Evolutionary conservation across 305 asterid genomes (phyloP).

Genomic region (Fraxinus velutina): DNA sequence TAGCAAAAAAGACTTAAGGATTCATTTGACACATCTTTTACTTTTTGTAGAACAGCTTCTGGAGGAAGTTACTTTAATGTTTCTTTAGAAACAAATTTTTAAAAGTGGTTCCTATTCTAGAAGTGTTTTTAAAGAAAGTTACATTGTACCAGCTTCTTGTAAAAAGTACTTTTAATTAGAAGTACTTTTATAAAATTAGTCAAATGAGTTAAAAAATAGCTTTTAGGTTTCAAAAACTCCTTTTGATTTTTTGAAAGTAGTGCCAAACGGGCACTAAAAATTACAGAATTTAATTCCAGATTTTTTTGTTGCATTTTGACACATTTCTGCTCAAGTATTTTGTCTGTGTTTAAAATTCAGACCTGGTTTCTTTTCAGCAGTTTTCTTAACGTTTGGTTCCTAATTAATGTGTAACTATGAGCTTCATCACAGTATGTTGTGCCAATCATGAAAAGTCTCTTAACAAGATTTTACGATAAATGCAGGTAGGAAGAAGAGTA

Average conservation of each 20-base stretch:
- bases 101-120: not conserved
- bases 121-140: not conserved
- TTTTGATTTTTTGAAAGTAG: not conserved
- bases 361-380: not conserved
- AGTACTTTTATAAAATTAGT: no score
- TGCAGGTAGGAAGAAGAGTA: slow-evolving; percentile 13
- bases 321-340: not conserved
- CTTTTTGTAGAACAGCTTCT: not conserved
- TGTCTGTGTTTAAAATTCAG: not conserved
- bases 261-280: not conserved
- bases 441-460: not conserved
- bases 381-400: not conserved
- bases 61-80: not conserved
- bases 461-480: not conserved
- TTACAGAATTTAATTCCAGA: not conserved
- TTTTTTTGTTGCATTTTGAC: not conserved
- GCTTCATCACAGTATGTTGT: not conserved
- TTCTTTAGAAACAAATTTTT: no score
- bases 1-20: not conserved
- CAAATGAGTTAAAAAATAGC: not conserved
- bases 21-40: not conserved
- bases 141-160: no score
- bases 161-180: no score
- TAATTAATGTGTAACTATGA: not conserved
- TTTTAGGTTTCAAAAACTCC: not conserved